phyloP scores from a whole-genome alignment of 208 protist genomes.

The Trypanosomatidae sp. region DNA sequence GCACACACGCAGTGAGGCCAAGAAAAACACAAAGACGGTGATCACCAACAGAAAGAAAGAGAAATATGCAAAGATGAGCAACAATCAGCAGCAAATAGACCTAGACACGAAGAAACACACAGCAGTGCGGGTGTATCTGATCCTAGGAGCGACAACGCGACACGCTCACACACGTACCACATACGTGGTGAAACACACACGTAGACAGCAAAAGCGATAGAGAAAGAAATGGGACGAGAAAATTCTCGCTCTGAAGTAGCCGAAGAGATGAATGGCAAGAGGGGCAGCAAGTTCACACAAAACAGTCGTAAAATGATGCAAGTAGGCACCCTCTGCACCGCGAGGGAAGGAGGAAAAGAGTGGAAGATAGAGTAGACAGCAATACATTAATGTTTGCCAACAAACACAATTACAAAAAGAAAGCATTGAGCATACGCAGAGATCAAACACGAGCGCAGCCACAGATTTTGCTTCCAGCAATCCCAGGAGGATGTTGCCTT shows the following conservation, averaged over 20 bases:
- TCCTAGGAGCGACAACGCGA: not conserved
- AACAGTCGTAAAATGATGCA: not conserved
- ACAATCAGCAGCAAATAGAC: not conserved
- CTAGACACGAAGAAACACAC: not conserved
- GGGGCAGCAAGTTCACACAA: not conserved
- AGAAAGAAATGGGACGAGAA: not conserved
- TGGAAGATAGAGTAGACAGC: not conserved
- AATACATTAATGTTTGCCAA: not conserved
- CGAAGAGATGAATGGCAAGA: not conserved
- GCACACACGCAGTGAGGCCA: not conserved
- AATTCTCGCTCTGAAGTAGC: not conserved
- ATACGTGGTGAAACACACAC: not conserved
- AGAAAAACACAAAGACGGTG: not conserved
- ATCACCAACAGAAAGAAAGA: not conserved
- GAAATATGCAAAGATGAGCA: not conserved
- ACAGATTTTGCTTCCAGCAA: not conserved
- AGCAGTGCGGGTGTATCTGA: no score
- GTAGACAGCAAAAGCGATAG: not conserved
- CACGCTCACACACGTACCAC: not conserved
- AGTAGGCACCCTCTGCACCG: not conserved
- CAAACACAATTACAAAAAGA: not conserved
- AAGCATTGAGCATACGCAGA: not conserved
- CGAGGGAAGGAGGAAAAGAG: not conserved
- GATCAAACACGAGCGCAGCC: not conserved
- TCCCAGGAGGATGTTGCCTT: not conserved